These are phyloP conservation scores for Pyrus betulifolia DNA, from an alignment of 306 rosid genomes.

Conservation along the genomic window DNA sequence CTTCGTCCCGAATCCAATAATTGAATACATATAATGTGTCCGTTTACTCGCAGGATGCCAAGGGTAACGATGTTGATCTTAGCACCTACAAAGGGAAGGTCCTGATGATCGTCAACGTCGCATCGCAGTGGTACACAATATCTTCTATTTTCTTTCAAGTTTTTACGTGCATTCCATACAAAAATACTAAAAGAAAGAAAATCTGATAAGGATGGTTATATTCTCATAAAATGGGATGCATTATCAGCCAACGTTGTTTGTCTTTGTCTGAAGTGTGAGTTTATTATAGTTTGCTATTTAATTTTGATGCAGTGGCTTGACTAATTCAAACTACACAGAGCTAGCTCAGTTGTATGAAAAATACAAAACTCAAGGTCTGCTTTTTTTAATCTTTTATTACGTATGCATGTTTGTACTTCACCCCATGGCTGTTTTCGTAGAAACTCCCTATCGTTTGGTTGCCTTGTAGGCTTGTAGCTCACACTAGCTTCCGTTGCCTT, in stretches of 20 bases:
- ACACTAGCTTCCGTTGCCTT: background rate
- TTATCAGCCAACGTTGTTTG: background rate
- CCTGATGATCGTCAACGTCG: slow-evolving; percentile 88
- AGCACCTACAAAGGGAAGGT: slow-evolving; percentile 79
- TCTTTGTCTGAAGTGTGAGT: background rate
- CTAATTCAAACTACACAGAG: slow-evolving; percentile 93
- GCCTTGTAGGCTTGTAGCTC: background rate
- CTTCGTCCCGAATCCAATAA: background rate
- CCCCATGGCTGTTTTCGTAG: background rate
- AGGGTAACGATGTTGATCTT: slow-evolving; percentile 78
- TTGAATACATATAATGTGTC: background rate
- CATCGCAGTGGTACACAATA: slow-evolving; percentile 74
- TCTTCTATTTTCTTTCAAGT: background rate
- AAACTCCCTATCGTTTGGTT: background rate
- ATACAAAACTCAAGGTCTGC: slow-evolving; percentile 73
- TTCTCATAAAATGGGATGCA: too few species aligned
- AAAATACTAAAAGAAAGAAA: too few species aligned
- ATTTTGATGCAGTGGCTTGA: slow-evolving; percentile 80
- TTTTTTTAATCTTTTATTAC: background rate
- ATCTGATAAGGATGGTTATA: too few species aligned
- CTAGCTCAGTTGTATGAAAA: slow-evolving; percentile 76
- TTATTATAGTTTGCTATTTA: slow-evolving; percentile 1
- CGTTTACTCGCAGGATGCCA: slow-evolving; percentile 64
- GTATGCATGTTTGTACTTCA: background rate
- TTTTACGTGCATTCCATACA: background rate